These are phyloP conservation scores for Alternaria arbusti DNA, from an alignment of 2,329 filamentous ascomycete species.

Conservation along the genomic window DNA sequence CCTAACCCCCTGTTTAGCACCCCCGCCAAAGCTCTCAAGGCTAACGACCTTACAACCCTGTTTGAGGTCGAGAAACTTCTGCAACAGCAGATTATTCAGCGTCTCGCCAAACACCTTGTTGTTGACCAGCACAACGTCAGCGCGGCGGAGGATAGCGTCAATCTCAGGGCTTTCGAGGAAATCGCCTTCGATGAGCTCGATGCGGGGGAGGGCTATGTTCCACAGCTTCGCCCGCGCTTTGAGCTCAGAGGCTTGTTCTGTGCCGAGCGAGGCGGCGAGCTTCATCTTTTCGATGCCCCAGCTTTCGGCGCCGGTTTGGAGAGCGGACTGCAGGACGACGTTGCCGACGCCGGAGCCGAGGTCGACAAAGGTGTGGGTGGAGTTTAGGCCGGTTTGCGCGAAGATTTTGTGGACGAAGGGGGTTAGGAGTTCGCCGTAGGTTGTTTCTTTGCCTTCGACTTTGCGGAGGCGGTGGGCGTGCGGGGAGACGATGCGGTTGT, in stretches of 20 bases:
- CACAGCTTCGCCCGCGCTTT: conserved; percentile 83
- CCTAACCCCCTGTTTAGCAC: conserved; percentile 69
- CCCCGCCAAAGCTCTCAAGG: conserved; percentile 83
- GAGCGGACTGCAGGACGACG: conserved; percentile 89
- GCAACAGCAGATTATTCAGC: conserved; percentile 82
- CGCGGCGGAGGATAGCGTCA: conserved; percentile 74
- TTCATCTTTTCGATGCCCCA: conserved; percentile 98
- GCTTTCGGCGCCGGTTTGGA: conserved; percentile 91
- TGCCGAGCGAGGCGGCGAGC: conserved; percentile 82
- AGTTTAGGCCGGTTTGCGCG: conserved; percentile 76
- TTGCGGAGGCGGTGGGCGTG: conserved; percentile 81
- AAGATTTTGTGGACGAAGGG: conserved; percentile 85
- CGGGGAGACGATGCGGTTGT: conserved; percentile 90
- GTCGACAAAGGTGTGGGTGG: conserved; percentile 88
- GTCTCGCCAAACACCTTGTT: conserved; percentile 94
- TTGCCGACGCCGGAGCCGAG: conserved; percentile 96
- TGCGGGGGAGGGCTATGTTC: conserved; percentile 80
- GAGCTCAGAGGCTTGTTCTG: conserved; percentile 83
- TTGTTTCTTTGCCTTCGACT: conserved; percentile 89
- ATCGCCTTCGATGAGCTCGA: conserved; percentile 82
- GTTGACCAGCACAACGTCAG: conserved; percentile 96
- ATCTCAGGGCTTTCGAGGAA: conserved; percentile 79
- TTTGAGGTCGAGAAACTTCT: conserved; percentile 93
- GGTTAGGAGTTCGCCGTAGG: conserved; percentile 91
- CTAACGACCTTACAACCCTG: conserved; percentile 88